Percentiles rank a stretch among this genome's conserved stretches.
These are phyloP conservation scores for Fibroporia radiculosa DNA, from an alignment of 768 basidiomycete genomes.

Conservation along the genomic window DNA sequence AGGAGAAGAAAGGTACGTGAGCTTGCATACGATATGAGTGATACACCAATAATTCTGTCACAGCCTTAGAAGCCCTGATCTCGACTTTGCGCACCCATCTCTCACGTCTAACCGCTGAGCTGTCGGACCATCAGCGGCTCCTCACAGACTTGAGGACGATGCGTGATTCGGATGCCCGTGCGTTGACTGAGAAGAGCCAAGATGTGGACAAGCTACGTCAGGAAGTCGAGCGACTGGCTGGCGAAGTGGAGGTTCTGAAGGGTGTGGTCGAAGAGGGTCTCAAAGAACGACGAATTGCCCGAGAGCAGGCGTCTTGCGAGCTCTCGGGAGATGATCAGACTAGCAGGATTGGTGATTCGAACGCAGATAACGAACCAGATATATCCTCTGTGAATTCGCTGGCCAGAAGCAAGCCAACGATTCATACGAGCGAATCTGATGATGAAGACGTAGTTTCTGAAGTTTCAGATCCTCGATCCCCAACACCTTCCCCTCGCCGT, in stretches of 20 bases:
- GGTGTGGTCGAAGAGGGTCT: conserved; percentile 85
- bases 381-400: background rate
- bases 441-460: conserved; percentile 7
- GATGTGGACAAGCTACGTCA: conserved; percentile 63
- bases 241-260: conserved; percentile 82
- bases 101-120: conserved; percentile 67
- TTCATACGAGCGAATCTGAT: conserved; percentile 1
- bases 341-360: conserved; percentile 14
- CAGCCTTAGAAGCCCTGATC: conserved; percentile 80
- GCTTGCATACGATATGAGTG: background rate
- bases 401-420: background rate
- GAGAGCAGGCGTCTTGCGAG: conserved; percentile 29
- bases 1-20: conserved; percentile 80
- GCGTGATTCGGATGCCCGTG: conserved; percentile 53
- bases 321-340: background rate
- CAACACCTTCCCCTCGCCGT: conserved; percentile 29
- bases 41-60: conserved; percentile 5
- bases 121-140: conserved; percentile 68
- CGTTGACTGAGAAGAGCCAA: conserved; percentile 49
- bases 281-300: conserved; percentile 53
- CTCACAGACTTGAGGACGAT: conserved; percentile 57
- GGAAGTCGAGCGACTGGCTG: conserved; percentile 75
- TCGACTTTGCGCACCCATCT: conserved; percentile 67
- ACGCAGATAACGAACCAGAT: conserved; percentile 12
- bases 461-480: conserved; percentile 12